phyloP scores from a whole-genome alignment of 257 asterid genomes.

The Salvia rosmarinus region DNA sequence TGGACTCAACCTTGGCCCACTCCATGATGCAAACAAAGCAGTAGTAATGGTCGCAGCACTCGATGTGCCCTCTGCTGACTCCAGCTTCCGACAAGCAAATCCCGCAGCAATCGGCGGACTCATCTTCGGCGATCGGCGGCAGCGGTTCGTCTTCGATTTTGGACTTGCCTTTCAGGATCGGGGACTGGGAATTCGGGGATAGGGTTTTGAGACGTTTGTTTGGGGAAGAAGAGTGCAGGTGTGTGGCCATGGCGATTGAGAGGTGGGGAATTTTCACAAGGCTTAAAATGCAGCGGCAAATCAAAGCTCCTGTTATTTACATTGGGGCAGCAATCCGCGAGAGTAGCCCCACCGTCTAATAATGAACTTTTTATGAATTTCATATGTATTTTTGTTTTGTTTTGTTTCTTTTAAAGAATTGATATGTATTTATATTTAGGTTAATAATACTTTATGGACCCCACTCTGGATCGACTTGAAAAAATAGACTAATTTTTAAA shows the following conservation, averaged over 20 bases:
- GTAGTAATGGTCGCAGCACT: slow-evolving; percentile 72
- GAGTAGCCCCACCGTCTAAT: too few relatives aligned
- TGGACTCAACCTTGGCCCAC: slow-evolving; percentile 85
- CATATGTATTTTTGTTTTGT: too few relatives aligned
- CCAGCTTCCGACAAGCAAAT: slow-evolving; percentile 62
- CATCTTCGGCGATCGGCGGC: slow-evolving; percentile 17
- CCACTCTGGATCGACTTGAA: too few relatives aligned
- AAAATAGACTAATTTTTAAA: too few relatives aligned
- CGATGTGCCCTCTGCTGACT: slow-evolving; percentile 61
- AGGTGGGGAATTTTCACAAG: too few relatives aligned
- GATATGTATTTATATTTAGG: too few relatives aligned
- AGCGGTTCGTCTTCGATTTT: slow-evolving; percentile 31
- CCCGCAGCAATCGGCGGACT: slow-evolving; percentile 51
- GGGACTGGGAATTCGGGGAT: background rate
- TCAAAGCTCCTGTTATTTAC: background rate
- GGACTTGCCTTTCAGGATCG: slow-evolving; percentile 45
- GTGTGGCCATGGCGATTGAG: slow-evolving; percentile 32
- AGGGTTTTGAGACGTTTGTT: slow-evolving; percentile 46
- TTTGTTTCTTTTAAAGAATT: too few relatives aligned
- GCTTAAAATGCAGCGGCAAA: slow-evolving; percentile 20
- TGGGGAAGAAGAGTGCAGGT: slow-evolving; percentile 26
- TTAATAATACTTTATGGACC: too few relatives aligned
- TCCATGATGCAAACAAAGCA: slow-evolving; percentile 80
- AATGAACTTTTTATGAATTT: too few relatives aligned
- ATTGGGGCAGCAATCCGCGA: too few relatives aligned